Evolutionary conservation across 2,329 filamentous ascomycete species (phyloP).

Genomic region (Fusarium sp.): DNA sequence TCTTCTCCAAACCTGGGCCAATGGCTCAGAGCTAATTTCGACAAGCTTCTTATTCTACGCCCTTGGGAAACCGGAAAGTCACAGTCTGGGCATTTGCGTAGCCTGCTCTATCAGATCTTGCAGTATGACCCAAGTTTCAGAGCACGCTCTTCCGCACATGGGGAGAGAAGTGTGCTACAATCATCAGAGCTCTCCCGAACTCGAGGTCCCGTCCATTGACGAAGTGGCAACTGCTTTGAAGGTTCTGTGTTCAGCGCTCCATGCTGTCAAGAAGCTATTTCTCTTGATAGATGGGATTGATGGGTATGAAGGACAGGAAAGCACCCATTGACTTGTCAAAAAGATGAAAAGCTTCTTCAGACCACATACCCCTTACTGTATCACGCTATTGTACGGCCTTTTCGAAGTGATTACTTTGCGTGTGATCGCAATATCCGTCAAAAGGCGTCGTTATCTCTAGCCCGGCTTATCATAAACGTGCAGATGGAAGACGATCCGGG

Average conservation of each 20-base stretch:
- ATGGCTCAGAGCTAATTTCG: accelerated
- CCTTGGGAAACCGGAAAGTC: background rate
- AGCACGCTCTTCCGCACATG: background rate
- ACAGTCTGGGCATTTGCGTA: background rate
- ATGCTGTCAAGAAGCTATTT: background rate
- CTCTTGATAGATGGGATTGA: background rate
- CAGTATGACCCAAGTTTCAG: background rate
- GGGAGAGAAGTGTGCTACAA: background rate
- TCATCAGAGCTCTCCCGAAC: accelerated
- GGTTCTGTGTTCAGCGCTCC: accelerated
- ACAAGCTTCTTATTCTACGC: background rate
- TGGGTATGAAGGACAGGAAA: background rate
- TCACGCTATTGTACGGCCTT: background rate
- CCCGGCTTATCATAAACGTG: no score
- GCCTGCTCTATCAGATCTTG: background rate
- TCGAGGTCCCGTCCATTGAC: accelerated
- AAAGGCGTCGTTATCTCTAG: no score
- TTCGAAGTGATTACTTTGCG: no score
- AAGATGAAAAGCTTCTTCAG: accelerated
- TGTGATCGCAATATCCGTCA: no score
- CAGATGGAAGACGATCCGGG: no score
- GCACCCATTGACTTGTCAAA: no score
- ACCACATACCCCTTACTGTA: accelerated
- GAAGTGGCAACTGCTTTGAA: background rate
- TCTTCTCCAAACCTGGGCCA: accelerated